phyloP scores from a whole-genome alignment of 2,329 filamentous ascomycete species.

The Albophoma yamanashiensis region DNA sequence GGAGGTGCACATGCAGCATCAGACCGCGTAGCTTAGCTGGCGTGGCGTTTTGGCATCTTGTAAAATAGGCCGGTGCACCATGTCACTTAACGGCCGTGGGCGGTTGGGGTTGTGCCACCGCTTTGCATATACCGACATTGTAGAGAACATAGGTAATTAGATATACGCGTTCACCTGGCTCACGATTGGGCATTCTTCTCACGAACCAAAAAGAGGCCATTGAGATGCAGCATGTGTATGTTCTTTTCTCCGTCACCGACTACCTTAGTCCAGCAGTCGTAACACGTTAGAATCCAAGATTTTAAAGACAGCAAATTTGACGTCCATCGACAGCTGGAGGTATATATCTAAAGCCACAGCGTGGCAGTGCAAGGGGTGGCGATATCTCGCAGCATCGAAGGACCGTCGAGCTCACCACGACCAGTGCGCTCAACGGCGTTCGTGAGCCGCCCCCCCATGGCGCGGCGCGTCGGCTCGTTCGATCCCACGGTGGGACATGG shows the following conservation, averaged over 20 bases:
- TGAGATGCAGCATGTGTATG: not conserved
- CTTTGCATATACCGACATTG: not conserved
- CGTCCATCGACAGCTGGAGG: too few species aligned
- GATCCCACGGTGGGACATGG: not conserved
- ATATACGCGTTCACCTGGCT: not conserved
- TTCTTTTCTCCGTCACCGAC: not conserved
- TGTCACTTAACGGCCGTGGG: not conserved
- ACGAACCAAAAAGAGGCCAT: not conserved
- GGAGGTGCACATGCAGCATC: constrained; percentile 3
- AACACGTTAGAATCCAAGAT: too few species aligned
- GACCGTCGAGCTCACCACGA: not conserved
- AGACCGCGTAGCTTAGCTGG: not conserved
- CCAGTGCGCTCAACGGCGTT: not conserved
- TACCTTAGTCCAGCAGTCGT: too few species aligned
- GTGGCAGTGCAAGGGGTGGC: not conserved
- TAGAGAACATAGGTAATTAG: not conserved
- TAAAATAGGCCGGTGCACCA: not conserved
- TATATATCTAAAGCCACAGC: too few species aligned
- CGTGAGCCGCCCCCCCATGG: not conserved
- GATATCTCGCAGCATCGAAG: not conserved
- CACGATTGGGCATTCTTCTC: not conserved
- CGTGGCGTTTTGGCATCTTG: not conserved
- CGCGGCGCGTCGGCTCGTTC: not conserved
- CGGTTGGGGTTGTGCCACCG: not conserved
- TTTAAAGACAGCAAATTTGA: too few species aligned